These are phyloP conservation scores for Zygosaccharomyces gambellarensis DNA, from an alignment of 805 yeast species.

Conservation along the genomic window DNA sequence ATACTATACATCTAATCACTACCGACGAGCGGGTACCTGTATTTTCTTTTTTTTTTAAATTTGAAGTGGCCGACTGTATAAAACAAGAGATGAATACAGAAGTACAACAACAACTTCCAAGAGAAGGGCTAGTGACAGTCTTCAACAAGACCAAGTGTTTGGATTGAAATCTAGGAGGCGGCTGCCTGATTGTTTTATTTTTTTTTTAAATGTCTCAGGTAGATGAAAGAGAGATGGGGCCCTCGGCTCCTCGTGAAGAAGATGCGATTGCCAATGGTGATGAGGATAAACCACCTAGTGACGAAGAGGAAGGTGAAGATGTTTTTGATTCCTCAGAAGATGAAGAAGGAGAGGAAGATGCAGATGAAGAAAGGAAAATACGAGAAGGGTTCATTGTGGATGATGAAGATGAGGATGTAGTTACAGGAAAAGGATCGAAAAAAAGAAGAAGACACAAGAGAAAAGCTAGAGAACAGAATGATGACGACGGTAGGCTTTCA, in stretches of 20 bases:
- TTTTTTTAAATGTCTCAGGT: constrained; percentile 9
- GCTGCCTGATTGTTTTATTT: neutral
- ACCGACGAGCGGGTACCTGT: neutral
- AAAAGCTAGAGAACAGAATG: constrained; percentile 43
- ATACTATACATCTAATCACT: neutral
- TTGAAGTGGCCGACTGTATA: neutral
- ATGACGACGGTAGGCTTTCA: constrained; percentile 66
- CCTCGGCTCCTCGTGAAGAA: constrained; percentile 15
- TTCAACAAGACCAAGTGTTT: neutral
- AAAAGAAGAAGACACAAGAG: constrained; percentile 38
- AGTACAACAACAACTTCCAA: neutral
- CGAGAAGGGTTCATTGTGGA: constrained; percentile 93
- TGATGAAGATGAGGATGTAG: constrained; percentile 61
- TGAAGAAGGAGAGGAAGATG: constrained; percentile 80
- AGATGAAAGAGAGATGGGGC: constrained; percentile 9
- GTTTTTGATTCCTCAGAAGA: constrained; percentile 78
- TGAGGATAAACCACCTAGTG: constrained; percentile 37
- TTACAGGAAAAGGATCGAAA: constrained; percentile 25
- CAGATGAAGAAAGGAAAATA: constrained; percentile 81
- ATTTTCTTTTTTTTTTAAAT: neutral
- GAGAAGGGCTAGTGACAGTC: neutral
- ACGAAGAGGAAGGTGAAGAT: constrained; percentile 44
- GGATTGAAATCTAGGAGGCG: neutral
- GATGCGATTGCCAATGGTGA: constrained; percentile 38
- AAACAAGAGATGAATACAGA: neutral